phyloP scores from a whole-genome alignment of 371 early-diverging fungal genomes.

The Lichtheimia corymbifera region DNA sequence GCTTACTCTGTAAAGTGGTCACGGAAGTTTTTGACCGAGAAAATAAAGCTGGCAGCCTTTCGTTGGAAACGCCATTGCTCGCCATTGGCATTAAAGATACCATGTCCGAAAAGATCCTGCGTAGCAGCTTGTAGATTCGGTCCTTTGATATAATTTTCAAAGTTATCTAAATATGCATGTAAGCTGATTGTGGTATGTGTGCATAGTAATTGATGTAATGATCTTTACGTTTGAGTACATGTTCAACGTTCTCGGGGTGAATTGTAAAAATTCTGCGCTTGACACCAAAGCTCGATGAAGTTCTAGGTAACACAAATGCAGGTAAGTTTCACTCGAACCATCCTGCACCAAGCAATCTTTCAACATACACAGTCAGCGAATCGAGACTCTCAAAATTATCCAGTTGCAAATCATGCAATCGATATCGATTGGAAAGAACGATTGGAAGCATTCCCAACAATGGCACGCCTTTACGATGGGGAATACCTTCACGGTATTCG shows the following conservation, averaged over 20 bases:
- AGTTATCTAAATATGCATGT: conserved; percentile 26
- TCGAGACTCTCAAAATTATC: conserved; percentile 15
- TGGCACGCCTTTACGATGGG: conserved; percentile 28
- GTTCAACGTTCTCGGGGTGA: conserved; percentile 30
- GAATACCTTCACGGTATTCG: conserved; percentile 32
- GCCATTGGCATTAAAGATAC: conserved; percentile 70
- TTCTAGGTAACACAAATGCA: conserved; percentile 22
- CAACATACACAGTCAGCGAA: conserved; percentile 17
- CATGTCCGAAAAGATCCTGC: conserved; percentile 58
- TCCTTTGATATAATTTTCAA: conserved; percentile 56
- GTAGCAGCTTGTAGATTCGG: conserved; percentile 28
- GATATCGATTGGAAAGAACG: conserved; percentile 21
- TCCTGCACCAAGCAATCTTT: neutral
- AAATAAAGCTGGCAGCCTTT: conserved; percentile 63
- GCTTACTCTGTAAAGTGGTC: conserved; percentile 49
- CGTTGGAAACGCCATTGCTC: conserved; percentile 60
- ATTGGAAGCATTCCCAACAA: conserved; percentile 26
- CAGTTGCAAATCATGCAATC: conserved; percentile 20
- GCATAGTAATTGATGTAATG: neutral
- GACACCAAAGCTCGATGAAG: conserved; percentile 25
- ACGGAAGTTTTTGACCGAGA: conserved; percentile 65
- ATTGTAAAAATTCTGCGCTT: conserved; percentile 21
- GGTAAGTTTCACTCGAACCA: neutral
- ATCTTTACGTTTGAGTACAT: conserved; percentile 23
- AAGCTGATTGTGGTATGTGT: neutral